phyloP scores from a whole-genome alignment of 1,284 basidiomycete genomes.

The Thelephora terrestris region DNA sequence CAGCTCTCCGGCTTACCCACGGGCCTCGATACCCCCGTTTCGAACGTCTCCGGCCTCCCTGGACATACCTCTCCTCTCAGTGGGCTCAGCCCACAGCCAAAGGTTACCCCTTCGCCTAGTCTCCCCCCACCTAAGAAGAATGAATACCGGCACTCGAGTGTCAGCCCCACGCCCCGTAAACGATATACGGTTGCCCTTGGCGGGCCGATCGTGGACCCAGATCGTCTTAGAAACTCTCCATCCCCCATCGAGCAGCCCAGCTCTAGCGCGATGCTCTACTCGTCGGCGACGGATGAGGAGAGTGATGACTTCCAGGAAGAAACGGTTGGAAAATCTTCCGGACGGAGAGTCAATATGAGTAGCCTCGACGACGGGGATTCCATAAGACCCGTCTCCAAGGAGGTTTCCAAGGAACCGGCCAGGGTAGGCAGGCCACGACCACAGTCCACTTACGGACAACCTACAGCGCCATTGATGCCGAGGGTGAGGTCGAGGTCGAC shows the following conservation, averaged over 20 bases:
- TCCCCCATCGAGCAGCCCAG: conserved; percentile 16
- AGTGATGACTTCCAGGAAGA: conserved; percentile 36
- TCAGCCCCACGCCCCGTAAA: conserved; percentile 68
- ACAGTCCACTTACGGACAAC: conserved; percentile 19
- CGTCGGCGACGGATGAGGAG: conserved; percentile 22
- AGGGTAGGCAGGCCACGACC: conserved; percentile 16
- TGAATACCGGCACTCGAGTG: conserved; percentile 30
- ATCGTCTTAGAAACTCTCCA: conserved; percentile 19
- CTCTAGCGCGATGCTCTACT: conserved; percentile 34
- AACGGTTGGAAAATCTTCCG: conserved; percentile 50
- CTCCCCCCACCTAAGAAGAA: conserved; percentile 27
- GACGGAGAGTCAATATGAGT: conserved; percentile 18
- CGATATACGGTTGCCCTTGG: conserved; percentile 76
- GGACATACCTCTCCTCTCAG: conserved; percentile 13
- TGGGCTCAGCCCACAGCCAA: conserved; percentile 13
- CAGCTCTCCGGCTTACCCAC: conserved; percentile 22
- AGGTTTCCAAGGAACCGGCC: conserved; percentile 10
- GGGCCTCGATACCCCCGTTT: conserved; percentile 11
- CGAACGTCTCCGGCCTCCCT: conserved; percentile 17
- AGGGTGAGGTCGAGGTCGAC: conserved; percentile 45
- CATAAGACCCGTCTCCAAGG: conserved; percentile 7
- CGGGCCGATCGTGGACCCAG: conserved; percentile 45
- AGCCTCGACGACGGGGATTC: conserved; percentile 16
- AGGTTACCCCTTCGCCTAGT: conserved; percentile 3
- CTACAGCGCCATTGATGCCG: conserved; percentile 30